Conservation (phyloP, 805 yeast genomes). For the Ogataea nitratoaversa region DNA sequence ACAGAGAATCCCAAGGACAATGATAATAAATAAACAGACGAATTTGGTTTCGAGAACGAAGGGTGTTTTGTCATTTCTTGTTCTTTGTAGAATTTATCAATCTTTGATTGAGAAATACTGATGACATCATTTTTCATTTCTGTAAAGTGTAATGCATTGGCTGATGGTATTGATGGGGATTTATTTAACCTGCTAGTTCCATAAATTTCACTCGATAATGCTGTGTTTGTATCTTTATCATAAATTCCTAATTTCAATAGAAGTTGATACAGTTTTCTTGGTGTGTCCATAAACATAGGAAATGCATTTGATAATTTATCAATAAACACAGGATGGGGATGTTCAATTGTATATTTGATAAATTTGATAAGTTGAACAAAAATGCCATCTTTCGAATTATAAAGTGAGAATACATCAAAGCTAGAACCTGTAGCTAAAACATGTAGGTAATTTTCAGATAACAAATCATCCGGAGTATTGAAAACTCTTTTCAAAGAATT, state of each 20-base stretch:
- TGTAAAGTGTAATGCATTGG: not conserved
- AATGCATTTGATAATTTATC: constrained; percentile 14
- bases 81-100: not conserved
- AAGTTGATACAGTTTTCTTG: constrained; percentile 13
- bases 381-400: constrained; percentile 10
- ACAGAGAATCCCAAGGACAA: constrained; percentile 21
- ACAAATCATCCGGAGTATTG: constrained; percentile 8
- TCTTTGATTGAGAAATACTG: not conserved
- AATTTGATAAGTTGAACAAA: constrained; percentile 22
- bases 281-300: constrained; percentile 5
- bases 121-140: not conserved
- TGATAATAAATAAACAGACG: constrained; percentile 14
- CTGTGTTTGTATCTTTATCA: constrained; percentile 18
- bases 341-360: constrained; percentile 27
- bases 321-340: constrained; percentile 28
- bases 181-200: constrained; percentile 1
- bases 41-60: too few relatives aligned
- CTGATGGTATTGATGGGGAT: not conserved
- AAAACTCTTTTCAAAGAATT: constrained; percentile 14
- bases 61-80: too few relatives aligned
- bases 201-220: constrained; percentile 25
- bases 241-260: constrained; percentile 16
- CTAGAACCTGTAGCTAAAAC: constrained; percentile 13
- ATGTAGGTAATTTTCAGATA: constrained; percentile 13
- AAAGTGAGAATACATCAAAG: constrained; percentile 12